Base-by-base conservation (phyloP, 768 basidiomycete species). In the Boletus pseudo-olivaceus region DNA sequence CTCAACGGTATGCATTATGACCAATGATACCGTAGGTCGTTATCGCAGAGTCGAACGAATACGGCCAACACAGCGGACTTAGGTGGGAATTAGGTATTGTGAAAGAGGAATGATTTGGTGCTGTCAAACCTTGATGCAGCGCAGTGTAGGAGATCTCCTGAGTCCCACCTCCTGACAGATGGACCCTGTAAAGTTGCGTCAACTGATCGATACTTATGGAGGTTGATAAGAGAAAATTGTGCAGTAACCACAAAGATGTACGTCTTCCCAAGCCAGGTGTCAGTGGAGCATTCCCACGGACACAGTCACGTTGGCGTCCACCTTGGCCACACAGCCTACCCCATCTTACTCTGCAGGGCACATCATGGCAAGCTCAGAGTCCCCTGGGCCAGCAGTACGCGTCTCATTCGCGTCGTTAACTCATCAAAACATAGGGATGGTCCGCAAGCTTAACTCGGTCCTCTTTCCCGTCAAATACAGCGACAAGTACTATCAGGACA, bases 391-490 rank as follows among this genome's bases (percentile, higher is more conserved):
- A 30, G 27, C 48, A 32, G 41, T 74, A 54, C 83, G 84, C 60
- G 73, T 89, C 55, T 81, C 87, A 19, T 88, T 89, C 71, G 78
- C 90, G 47, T 82, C 84, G 46, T 73, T 92, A 64, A 89, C 86
- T 11, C 75, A 78, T 52, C 93, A 93, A 71, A 96, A 94, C 72
- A 73, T 94, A 43, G 93, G 93, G 48, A 86, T 87, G 2, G 81
- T 73, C 37, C 67, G 67, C 49, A 87, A 71, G 62, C 75, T 86
- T 29, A 84, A 84, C 60, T 83, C 85, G 2, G 89, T 93, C 38
- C 79, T 95, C 39, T 93, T 94, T 69, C 92, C 93, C 27, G 88
- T 95, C 67, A 85, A 84, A 63, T 96, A 95, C 70, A 85, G 86
- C 69, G 88, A 91, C 62, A 87, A 85, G 67, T 94, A 94, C 76